Evolutionary conservation across 2,329 filamentous ascomycete genomes (phyloP).

Genomic region (Hymenoscyphus infarciens): DNA sequence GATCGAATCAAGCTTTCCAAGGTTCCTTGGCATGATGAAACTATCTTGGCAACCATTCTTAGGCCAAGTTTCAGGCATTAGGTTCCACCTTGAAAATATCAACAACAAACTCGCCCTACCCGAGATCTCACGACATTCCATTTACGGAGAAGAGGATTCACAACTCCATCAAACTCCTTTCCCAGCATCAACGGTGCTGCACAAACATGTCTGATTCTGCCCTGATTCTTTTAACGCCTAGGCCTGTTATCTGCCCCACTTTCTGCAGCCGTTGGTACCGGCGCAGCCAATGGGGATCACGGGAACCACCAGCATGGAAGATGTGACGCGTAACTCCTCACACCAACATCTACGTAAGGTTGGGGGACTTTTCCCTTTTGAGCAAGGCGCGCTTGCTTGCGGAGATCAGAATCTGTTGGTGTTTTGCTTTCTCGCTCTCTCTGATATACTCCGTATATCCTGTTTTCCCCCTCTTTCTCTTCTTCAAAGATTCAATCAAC

Average conservation of each 20-base stretch:
- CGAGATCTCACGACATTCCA: not conserved
- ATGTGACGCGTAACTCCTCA: not conserved
- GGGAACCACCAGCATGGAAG: not conserved
- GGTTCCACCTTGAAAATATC: not conserved
- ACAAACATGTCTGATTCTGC: not conserved
- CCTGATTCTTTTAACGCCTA: not conserved
- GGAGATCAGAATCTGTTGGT: not conserved
- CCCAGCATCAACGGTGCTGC: not conserved
- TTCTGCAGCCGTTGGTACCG: not conserved
- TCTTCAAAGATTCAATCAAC: not conserved
- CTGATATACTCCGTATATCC: not conserved
- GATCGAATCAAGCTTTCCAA: not conserved
- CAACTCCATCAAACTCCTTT: not conserved
- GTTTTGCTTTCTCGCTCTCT: not conserved
- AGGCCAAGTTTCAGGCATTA: not conserved
- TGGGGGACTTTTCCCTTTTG: not conserved
- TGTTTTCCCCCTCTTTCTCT: not conserved
- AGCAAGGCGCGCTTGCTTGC: not conserved
- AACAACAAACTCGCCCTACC: not conserved
- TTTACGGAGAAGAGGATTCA: not conserved
- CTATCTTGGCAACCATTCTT: not conserved
- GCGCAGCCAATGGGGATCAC: not conserved
- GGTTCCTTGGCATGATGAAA: not conserved
- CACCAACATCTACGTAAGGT: not conserved
- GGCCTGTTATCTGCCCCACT: not conserved